Percentiles rank a stretch among this genome's conserved stretches.
These are phyloP conservation scores for Pleurotus citrinopileatus DNA, from an alignment of 768 basidiomycete genomes.

Conservation along the genomic window DNA sequence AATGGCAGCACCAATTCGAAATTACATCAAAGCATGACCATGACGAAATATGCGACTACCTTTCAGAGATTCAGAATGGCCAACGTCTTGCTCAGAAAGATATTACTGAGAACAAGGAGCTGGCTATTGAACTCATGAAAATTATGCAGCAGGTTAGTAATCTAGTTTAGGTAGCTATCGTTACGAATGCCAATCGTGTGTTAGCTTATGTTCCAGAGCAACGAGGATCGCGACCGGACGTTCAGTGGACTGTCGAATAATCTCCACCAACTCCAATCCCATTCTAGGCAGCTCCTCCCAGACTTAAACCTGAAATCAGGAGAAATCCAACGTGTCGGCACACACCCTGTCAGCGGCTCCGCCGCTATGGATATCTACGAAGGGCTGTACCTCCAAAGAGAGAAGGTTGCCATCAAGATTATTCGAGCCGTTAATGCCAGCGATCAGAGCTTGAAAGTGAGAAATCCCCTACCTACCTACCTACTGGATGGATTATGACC, in stretches of 20 bases:
- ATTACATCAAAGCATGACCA: slow-evolving; percentile 39
- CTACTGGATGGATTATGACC: too few species aligned
- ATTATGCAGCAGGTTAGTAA: slow-evolving; percentile 46
- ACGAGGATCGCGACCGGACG: slow-evolving; percentile 24
- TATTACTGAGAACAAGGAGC: slow-evolving; percentile 28
- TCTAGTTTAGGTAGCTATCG: background rate
- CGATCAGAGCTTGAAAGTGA: slow-evolving; percentile 41
- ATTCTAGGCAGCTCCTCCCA: slow-evolving; percentile 45
- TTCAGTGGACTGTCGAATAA: slow-evolving; percentile 46
- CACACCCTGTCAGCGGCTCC: slow-evolving; percentile 49
- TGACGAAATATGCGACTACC: slow-evolving; percentile 35
- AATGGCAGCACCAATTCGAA: slow-evolving; percentile 46
- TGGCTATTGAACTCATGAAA: slow-evolving; percentile 40
- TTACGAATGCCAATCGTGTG: background rate
- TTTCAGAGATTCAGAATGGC: slow-evolving; percentile 40
- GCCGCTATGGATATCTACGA: slow-evolving; percentile 54
- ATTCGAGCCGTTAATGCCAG: slow-evolving; percentile 49
- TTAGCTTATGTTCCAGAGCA: slow-evolving; percentile 32
- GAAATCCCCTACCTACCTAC: slow-evolving; percentile 8
- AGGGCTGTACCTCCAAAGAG: slow-evolving; percentile 48
- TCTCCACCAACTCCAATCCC: slow-evolving; percentile 46
- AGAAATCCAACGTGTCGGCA: slow-evolving; percentile 47
- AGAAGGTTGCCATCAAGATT: slow-evolving; percentile 57
- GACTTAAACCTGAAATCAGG: slow-evolving; percentile 48
- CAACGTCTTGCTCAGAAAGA: slow-evolving; percentile 22